phyloP scores from a whole-genome alignment of 306 rosid genomes.

The Canavalia ensiformis region DNA sequence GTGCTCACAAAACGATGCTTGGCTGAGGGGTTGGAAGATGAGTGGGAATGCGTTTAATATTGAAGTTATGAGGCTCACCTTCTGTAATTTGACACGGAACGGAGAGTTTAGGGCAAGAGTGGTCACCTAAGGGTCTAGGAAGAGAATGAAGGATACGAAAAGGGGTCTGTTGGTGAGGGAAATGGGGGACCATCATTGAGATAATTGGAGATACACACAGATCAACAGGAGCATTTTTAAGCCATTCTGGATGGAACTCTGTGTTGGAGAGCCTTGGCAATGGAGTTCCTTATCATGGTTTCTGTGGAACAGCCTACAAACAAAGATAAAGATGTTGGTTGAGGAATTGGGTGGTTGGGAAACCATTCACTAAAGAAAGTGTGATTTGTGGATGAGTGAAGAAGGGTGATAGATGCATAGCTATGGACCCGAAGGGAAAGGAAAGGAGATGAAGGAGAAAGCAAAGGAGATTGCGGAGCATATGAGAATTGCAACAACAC shows the following conservation, averaged over 20 bases:
- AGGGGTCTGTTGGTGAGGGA: slow-evolving; percentile 62
- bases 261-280: slow-evolving; percentile 74
- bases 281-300: slow-evolving; percentile 89
- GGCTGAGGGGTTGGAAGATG: slow-evolving; percentile 72
- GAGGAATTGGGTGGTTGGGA: too few relatives aligned
- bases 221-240: slow-evolving; percentile 67
- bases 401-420: too few relatives aligned
- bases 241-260: slow-evolving; percentile 97
- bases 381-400: too few relatives aligned
- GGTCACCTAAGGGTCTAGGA: slow-evolving; percentile 76
- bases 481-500: slow-evolving; percentile 54
- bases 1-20: slow-evolving; percentile 69
- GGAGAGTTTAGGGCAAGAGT: slow-evolving; percentile 60
- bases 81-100: slow-evolving; percentile 53
- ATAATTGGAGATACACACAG: slow-evolving; percentile 74
- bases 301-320: too few relatives aligned
- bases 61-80: too few relatives aligned
- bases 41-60: slow-evolving; percentile 61
- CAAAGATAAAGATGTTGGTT: too few relatives aligned
- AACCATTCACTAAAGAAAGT: too few relatives aligned
- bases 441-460: slow-evolving; percentile 65
- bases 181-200: slow-evolving; percentile 98
- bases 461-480: slow-evolving; percentile 54
- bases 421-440: slow-evolving; percentile 50
- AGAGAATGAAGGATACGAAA: slow-evolving; percentile 55